These are phyloP conservation scores for Cladosporium sp. DNA, from an alignment of 2,329 filamentous ascomycete species.

Conservation along the genomic window DNA sequence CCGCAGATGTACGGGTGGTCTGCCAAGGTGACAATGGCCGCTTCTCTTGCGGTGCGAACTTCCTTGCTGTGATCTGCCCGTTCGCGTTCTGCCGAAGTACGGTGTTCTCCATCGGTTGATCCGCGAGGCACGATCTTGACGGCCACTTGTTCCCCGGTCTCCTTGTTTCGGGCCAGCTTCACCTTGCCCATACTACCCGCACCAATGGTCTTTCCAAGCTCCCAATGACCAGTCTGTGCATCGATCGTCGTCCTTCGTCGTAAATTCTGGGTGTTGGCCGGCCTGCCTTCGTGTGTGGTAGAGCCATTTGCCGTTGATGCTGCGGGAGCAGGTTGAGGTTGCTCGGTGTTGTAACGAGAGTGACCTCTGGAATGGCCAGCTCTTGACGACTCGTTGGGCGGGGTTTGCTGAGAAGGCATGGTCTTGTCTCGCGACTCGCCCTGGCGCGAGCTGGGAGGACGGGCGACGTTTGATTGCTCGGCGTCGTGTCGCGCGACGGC, in stretches of 20 bases:
- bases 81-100: constrained; percentile 69
- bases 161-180: constrained; percentile 86
- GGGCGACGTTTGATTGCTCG: constrained; percentile 65
- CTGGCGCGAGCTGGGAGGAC: constrained; percentile 51
- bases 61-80: constrained; percentile 95
- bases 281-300: constrained; percentile 22
- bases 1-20: constrained; percentile 96
- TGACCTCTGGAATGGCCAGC: constrained; percentile 36
- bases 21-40: constrained; percentile 90
- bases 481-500: constrained; percentile 64
- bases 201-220: constrained; percentile 93
- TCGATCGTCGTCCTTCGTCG: constrained; percentile 75
- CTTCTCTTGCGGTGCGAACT: constrained; percentile 88
- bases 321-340: constrained; percentile 27
- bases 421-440: constrained; percentile 60
- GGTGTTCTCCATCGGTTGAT: constrained; percentile 74
- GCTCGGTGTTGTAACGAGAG: constrained; percentile 43
- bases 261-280: constrained; percentile 33
- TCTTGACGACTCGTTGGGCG: constrained; percentile 52
- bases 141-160: constrained; percentile 90
- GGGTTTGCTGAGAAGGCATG: constrained; percentile 32
- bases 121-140: constrained; percentile 96
- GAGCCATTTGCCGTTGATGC: constrained; percentile 22
- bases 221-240: constrained; percentile 87
- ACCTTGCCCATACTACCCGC: constrained; percentile 99